phyloP scores from a whole-genome alignment of 306 rosid species.

The Trichosanthes cucumerina region DNA sequence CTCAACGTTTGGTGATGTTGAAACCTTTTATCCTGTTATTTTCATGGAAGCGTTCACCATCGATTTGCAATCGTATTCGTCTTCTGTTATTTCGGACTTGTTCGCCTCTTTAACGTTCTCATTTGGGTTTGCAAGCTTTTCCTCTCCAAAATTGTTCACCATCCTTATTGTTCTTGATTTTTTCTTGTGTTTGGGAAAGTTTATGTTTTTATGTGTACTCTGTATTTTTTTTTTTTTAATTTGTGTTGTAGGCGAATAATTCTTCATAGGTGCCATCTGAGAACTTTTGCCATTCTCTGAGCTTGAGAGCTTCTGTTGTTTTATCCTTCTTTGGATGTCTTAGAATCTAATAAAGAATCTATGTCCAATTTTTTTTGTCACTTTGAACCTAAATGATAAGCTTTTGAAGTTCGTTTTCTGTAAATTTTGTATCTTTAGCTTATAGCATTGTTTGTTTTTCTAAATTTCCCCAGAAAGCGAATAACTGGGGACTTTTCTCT shows the following conservation, averaged over 20 bases:
- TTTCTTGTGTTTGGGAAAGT: not conserved
- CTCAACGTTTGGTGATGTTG: not conserved
- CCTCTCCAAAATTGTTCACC: not conserved
- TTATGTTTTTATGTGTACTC: not conserved
- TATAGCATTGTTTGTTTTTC: not conserved
- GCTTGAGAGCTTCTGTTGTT: slow-evolving; percentile 1
- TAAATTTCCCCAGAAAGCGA: not conserved
- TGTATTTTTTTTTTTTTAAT: too few relatives aligned
- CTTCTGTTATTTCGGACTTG: too few relatives aligned
- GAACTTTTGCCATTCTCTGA: not conserved
- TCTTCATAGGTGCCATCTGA: not conserved
- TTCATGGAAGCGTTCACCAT: too few relatives aligned
- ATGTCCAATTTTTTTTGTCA: not conserved
- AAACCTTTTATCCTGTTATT: too few relatives aligned
- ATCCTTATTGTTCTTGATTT: not conserved
- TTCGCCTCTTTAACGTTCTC: not conserved
- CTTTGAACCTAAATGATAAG: not conserved
- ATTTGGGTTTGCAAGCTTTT: not conserved
- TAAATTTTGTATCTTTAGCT: not conserved
- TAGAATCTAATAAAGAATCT: not conserved
- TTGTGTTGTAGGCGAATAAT: not conserved
- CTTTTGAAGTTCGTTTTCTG: not conserved
- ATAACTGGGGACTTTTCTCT: not conserved
- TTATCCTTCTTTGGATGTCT: not conserved
- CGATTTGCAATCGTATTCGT: too few relatives aligned